phyloP scores from a whole-genome alignment of 2,329 filamentous ascomycete species.

The Rhinocladiella similis region DNA sequence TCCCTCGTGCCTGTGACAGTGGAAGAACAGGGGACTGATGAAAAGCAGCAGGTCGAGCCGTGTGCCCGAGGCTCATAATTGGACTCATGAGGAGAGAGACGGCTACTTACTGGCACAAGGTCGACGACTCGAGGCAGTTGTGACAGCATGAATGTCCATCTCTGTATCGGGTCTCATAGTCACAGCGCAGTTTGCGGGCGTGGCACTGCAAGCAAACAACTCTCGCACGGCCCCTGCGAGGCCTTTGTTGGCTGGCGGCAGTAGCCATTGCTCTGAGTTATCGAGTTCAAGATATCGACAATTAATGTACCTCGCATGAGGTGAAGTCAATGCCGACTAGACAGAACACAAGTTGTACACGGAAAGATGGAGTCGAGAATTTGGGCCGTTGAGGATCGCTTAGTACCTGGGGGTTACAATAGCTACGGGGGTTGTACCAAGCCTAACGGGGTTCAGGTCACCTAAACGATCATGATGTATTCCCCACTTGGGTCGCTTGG shows the following conservation, averaged over 20 bases:
- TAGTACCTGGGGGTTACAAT: background rate
- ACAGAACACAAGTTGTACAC: background rate
- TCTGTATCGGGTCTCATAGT: background rate
- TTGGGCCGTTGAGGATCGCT: background rate
- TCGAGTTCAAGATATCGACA: background rate
- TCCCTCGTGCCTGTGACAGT: no score
- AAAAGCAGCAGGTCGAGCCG: no score
- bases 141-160: background rate
- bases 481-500: no score
- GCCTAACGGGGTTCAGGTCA: no score
- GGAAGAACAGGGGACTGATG: no score
- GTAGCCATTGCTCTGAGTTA: background rate
- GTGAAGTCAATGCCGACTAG: background rate
- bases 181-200: conserved; percentile 9
- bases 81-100: background rate
- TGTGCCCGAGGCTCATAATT: background rate
- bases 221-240: conserved; percentile 3
- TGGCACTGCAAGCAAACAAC: conserved; percentile 10
- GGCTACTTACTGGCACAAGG: background rate
- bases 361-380: background rate
- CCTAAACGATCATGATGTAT: no score
- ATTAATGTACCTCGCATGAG: background rate
- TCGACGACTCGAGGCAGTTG: background rate
- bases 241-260: background rate
- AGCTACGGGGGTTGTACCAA: no score